These are phyloP conservation scores for Trametes cingulata DNA, from an alignment of 768 basidiomycete species.

Conservation along the genomic window DNA sequence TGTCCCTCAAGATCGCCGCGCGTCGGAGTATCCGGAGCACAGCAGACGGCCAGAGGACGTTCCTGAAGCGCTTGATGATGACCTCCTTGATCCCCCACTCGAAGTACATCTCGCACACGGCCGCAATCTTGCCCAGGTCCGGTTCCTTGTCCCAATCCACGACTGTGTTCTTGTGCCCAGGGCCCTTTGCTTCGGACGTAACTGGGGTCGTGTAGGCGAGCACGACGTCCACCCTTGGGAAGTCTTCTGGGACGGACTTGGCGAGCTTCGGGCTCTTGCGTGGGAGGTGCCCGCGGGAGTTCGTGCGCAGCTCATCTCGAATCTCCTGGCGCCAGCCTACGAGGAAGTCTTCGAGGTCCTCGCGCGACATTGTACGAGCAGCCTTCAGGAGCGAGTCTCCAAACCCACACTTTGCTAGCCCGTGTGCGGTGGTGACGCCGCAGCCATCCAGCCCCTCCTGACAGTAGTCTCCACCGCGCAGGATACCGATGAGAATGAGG, in stretches of 20 bases:
- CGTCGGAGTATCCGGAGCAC: conserved; percentile 73
- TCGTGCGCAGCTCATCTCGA: conserved; percentile 64
- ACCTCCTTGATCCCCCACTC: conserved; percentile 89
- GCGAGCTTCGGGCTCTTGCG: conserved; percentile 67
- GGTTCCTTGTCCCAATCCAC: conserved; percentile 58
- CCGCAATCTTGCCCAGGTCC: conserved; percentile 70
- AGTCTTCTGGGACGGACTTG: conserved; percentile 58
- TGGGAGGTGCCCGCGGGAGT: conserved; percentile 62
- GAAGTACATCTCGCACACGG: conserved; percentile 82
- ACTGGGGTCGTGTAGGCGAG: conserved; percentile 78
- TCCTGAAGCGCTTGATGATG: conserved; percentile 83
- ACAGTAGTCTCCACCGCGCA: conserved; percentile 91
- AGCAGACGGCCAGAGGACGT: conserved; percentile 77
- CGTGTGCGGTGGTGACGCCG: conserved; percentile 71
- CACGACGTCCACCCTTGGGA: conserved; percentile 75
- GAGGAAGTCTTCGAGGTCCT: conserved; percentile 53
- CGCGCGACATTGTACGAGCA: conserved; percentile 46
- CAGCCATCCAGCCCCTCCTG: conserved; percentile 67
- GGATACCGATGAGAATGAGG: conserved; percentile 77
- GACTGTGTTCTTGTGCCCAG: conserved; percentile 33
- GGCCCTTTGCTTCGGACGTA: conserved; percentile 52
- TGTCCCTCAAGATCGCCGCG: conserved; percentile 53
- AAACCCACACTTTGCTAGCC: conserved; percentile 79
- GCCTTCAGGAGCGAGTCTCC: conserved; percentile 69
- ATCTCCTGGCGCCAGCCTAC: conserved; percentile 63